Evolutionary conservation across 2,329 filamentous ascomycete species (phyloP), one percentile per base, ranked within the genome.

Genomic region (Phoma sp.): DNA sequence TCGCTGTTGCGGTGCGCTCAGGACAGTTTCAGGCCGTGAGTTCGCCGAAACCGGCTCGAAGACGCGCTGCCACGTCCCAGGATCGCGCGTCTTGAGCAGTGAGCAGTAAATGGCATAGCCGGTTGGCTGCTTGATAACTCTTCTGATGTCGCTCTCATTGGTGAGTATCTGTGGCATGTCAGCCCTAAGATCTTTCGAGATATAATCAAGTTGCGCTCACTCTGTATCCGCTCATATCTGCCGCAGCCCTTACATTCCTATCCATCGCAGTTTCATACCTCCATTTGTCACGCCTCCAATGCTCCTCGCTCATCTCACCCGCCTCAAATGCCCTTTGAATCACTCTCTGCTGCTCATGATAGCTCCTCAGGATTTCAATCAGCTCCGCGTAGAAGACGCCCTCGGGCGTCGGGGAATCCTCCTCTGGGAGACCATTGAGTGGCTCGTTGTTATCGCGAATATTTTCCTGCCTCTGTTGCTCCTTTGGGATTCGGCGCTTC

Each of bases 61-160:
- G 9, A 55, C 17, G 32, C 38, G 37, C 33, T 53, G 43, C 48
- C 49, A 58, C 40, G 49, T 47, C 15, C 37, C 39, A 5, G 33
- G 51, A 9, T 49, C 39, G n/a, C 51, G 29, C 7, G 34, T 37
- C 12, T 25, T 23, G 33, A 45, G 34, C 12, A 54, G 25, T 5
- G 34, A 33, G 34, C 34, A 34, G 29, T 54, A 54, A 33, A 54
- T 49, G 11, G 45, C 51, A 23, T 54, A 46, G n/a, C 39, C 39
- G 3, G 29, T 40, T 3, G 51, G 39, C 5, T 45, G 26, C 15
- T 34, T 33, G 6, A 54, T 48, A 15, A 45, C 39, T 25, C 17
- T 9, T 11, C 17, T 42, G 40, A 49, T 48, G 5, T 45, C 34
- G 11, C 11, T 3, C n/a, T 45, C 29, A 7, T 34, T 14, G 5